phyloP scores from a whole-genome alignment of 148 eudicot genomes.

The Spergularia bocconei region DNA sequence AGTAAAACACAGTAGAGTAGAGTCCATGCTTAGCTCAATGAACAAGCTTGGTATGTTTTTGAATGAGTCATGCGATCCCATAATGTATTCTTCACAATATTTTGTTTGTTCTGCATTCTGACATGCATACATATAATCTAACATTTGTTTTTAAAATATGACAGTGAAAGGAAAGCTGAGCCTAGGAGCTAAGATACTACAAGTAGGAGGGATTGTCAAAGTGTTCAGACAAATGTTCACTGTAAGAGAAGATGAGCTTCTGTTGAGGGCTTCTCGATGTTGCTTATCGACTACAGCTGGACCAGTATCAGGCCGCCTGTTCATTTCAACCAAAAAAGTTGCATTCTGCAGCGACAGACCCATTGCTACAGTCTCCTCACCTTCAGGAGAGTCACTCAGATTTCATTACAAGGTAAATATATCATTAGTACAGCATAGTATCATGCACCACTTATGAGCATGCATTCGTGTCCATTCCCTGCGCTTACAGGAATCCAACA shows the following conservation, averaged over 20 bases:
- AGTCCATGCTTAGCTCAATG: slow-evolving; percentile 16
- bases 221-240: slow-evolving; percentile 15
- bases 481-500: background rate
- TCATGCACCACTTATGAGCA: background rate
- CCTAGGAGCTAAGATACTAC: slow-evolving; percentile 24
- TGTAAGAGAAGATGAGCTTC: slow-evolving; percentile 14
- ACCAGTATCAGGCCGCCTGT: slow-evolving; percentile 20
- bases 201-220: slow-evolving; percentile 20
- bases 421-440: background rate
- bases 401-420: slow-evolving; percentile 28
- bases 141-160: background rate
- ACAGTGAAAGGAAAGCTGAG: slow-evolving; percentile 21
- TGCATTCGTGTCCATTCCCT: background rate
- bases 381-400: slow-evolving; percentile 24
- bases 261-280: slow-evolving; percentile 27
- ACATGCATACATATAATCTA: background rate
- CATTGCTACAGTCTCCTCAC: slow-evolving; percentile 6
- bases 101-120: background rate
- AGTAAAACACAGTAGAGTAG: background rate
- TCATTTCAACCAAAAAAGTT: slow-evolving; percentile 12
- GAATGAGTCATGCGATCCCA: too few species aligned
- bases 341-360: slow-evolving; percentile 25
- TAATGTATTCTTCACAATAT: background rate
- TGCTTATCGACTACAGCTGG: slow-evolving; percentile 20
- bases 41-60: slow-evolving; percentile 18